Evolutionary conservation across 2,329 filamentous ascomycete genomes (phyloP).

Genomic region (Colletotrichum aenigma): DNA sequence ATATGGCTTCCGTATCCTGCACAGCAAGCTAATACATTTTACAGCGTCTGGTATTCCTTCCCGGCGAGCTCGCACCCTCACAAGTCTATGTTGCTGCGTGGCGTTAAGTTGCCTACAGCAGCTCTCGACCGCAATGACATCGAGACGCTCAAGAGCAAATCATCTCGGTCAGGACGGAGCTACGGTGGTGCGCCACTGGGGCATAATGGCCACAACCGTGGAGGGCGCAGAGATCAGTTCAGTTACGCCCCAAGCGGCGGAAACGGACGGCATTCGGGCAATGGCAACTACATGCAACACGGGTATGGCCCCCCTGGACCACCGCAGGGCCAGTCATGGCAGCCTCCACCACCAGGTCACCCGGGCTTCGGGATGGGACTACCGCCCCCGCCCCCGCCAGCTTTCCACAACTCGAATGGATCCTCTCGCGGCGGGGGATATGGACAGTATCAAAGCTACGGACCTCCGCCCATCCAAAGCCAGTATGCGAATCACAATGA

Average conservation of each 20-base stretch:
- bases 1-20: neutral
- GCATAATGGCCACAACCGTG: constrained; percentile 45
- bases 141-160: constrained; percentile 71
- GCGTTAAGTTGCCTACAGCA: constrained; percentile 74
- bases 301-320: neutral
- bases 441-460: constrained; percentile 3
- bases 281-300: constrained; percentile 14
- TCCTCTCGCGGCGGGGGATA: constrained; percentile 2
- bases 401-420: constrained; percentile 22
- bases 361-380: constrained; percentile 45
- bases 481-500: neutral
- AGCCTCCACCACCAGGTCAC: constrained; percentile 49
- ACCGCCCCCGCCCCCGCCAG: constrained; percentile 53
- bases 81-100: constrained; percentile 93
- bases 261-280: constrained; percentile 19
- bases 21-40: constrained; percentile 29
- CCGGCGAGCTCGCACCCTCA: constrained; percentile 75
- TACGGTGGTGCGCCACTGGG: constrained; percentile 70
- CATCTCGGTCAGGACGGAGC: constrained; percentile 68
- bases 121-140: constrained; percentile 79
- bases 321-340: constrained; percentile 30
- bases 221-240: constrained; percentile 50
- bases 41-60: constrained; percentile 84
- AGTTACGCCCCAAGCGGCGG: constrained; percentile 50
- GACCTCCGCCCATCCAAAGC: neutral